Base-by-base conservation (phyloP, 1,139 yeast species). In the Sugiyamaella paludigena region DNA sequence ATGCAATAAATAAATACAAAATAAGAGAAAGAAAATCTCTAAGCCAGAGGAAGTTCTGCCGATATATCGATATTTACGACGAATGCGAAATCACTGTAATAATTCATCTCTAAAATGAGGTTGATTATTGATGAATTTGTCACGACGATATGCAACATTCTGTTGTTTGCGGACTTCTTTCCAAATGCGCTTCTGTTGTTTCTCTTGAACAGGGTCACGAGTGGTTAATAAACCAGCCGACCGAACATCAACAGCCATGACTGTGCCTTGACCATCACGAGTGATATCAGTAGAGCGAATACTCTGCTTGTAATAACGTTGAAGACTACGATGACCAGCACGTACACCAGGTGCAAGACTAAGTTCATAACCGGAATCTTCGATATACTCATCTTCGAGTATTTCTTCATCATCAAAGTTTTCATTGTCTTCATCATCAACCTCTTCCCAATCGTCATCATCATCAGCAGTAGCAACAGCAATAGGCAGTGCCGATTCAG, bases 261-360 rank as follows among this genome's bases (percentile, higher is more conserved):
- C 84, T 0, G 98, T 92, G 57, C 95, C 94, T 71, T 88, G 96
- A 42, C 96, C 98, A 65, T 89, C 96, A 30, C 84, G 76, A 38
- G 84, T 74, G 44, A 79, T 79, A 51, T 78, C 72, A 53, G 86
- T 91, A 1, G 95, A 95, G 48, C 83, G 81, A 58, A 87, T 71
- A 64, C 84, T 83, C 73, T 89, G 95, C 66, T 84, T 84, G 73
- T 83, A 91, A 70, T 91, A 92, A 63, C 95, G 79, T 44, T 83
- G 87, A 62, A 89, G 73, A 1, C 96, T 80, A 63, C 98, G 79
- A 68, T 92, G 98, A 11, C 98, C 98, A 33, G 89, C 80, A 30
- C 87, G 83, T 8, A 83, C 76, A 54, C 98, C 98, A 10, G 89
- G 79, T 12, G 98, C 97, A 54, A 94, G 73, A 49, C 86, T 81